phyloP scores from a whole-genome alignment of 805 yeast genomes.

The Candida piceae region DNA sequence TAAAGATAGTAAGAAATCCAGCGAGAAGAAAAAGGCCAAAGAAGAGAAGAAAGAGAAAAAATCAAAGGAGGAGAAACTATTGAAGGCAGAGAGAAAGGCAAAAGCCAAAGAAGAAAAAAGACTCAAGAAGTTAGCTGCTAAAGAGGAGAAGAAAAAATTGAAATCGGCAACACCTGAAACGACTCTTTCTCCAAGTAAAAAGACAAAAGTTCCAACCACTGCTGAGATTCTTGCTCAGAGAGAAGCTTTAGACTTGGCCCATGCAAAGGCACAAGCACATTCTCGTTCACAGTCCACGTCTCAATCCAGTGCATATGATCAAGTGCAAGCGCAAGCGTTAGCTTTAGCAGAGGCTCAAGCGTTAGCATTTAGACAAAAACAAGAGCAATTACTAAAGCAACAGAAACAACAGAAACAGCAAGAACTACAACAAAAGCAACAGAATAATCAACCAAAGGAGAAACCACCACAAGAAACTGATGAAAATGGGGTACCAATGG shows the following conservation, averaged over 20 bases:
- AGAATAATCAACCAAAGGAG: background rate
- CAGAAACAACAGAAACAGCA: background rate
- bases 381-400: background rate
- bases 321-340: background rate
- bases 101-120: background rate
- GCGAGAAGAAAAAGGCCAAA: background rate
- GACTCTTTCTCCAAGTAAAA: background rate
- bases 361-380: background rate
- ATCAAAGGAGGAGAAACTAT: background rate
- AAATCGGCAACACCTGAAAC: background rate
- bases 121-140: background rate
- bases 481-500: conserved; percentile 20
- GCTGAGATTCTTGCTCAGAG: background rate
- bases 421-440: background rate
- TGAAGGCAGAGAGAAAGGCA: background rate
- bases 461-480: conserved; percentile 1
- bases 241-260: background rate
- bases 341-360: background rate
- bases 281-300: too few relatives aligned
- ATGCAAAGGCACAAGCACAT: background rate
- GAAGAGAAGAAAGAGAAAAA: background rate
- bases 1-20: background rate
- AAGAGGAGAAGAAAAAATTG: background rate
- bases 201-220: background rate
- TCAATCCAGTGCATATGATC: background rate